Evolutionary conservation across 148 eudicot genomes (phyloP).

Genomic region (Hydrangea macrophylla): DNA sequence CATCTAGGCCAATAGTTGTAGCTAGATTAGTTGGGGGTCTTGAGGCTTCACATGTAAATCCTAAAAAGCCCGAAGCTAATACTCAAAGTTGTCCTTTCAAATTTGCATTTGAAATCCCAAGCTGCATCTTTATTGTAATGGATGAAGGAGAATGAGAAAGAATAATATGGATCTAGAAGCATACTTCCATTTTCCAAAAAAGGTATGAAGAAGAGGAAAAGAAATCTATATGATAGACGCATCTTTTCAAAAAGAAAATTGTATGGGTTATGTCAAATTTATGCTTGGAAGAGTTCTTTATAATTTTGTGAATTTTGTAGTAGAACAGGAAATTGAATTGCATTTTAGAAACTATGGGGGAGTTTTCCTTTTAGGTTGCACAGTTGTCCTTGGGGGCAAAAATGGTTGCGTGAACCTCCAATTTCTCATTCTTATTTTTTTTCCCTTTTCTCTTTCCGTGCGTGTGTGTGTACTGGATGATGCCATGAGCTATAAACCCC

Average conservation of each 20-base stretch:
- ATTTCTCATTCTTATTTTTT: neutral
- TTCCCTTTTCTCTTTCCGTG: too few relatives aligned
- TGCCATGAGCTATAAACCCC: constrained; percentile 3
- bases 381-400: neutral
- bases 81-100: too few relatives aligned
- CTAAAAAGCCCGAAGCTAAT: too few relatives aligned
- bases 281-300: neutral
- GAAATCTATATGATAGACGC: too few relatives aligned
- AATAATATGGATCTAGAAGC: neutral
- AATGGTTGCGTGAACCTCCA: neutral
- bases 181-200: too few relatives aligned
- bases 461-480: neutral
- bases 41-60: too few relatives aligned
- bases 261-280: neutral
- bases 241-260: too few relatives aligned
- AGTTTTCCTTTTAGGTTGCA: neutral
- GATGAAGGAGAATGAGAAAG: neutral
- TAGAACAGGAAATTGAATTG: neutral
- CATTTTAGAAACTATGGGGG: neutral
- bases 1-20: too few relatives aligned
- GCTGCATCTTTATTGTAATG: neutral
- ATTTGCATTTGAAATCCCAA: neutral
- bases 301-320: constrained; percentile 5
- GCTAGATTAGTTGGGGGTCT: too few relatives aligned
- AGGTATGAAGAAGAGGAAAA: too few relatives aligned